Conservation (phyloP, 129 eudicot genomes). For the Centrapalus pauciflorus region DNA sequence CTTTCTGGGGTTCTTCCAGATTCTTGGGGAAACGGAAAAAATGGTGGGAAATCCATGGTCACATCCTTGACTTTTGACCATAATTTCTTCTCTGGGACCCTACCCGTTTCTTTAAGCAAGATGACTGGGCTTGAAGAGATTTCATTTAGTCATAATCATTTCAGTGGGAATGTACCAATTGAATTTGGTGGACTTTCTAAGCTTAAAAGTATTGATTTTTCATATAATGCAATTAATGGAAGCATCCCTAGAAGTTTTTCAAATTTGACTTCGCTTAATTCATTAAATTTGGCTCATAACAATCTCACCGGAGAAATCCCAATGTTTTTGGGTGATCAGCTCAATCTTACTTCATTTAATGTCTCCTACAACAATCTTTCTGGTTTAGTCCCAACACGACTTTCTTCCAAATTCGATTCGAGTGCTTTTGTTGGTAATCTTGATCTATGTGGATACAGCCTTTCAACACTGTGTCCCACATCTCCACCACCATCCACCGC, state of each 20-base stretch:
- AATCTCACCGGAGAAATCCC: constrained; percentile 63
- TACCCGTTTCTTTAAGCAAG: constrained; percentile 47
- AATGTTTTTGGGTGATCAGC: constrained; percentile 39
- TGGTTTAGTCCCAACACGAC: constrained; percentile 59
- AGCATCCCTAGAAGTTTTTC: constrained; percentile 48
- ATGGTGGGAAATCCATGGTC: constrained; percentile 14
- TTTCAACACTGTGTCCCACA: constrained; percentile 48
- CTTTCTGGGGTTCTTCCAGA: constrained; percentile 66
- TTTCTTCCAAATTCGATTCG: constrained; percentile 51
- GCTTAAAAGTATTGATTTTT: constrained; percentile 51
- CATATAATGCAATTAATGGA: constrained; percentile 53
- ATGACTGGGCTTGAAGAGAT: constrained; percentile 40
- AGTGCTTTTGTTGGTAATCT: constrained; percentile 75
- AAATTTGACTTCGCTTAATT: constrained; percentile 29
- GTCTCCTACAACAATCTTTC: constrained; percentile 80
- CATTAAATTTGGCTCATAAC: constrained; percentile 44
- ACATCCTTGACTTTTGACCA: constrained; percentile 54
- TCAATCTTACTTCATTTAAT: constrained; percentile 63
- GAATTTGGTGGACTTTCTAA: constrained; percentile 41
- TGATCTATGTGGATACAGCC: constrained; percentile 67
- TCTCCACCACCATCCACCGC: constrained; percentile 39
- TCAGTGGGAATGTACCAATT: constrained; percentile 44
- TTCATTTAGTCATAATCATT: constrained; percentile 48
- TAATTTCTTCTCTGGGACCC: constrained; percentile 41
- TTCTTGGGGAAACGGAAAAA: constrained; percentile 38